Base-by-base conservation (phyloP, 352 stramenopile genomes). In the Globisporangium lucens region DNA sequence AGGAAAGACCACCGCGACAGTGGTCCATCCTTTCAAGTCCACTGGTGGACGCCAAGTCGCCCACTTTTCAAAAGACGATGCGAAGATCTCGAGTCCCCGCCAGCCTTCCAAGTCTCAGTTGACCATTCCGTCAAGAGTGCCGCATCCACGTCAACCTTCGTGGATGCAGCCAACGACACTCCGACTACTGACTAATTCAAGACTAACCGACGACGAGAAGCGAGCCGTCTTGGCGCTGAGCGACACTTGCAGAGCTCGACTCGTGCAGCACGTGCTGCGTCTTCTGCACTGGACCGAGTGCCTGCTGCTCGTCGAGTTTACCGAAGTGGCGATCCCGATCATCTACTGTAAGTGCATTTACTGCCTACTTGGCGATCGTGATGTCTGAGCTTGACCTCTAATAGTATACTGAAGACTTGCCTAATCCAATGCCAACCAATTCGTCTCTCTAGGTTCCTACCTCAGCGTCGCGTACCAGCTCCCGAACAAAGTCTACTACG, bases 201-300 rank as follows among this genome's bases (percentile, higher is more conserved):
- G 30, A 15, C 47, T 65, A 13, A 29, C 27, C 1, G 22, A 60
- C 15, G 47, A 59, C 22, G 30, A 52, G 2, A 66, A 51, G 8
- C 46, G 20, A 22, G 33, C 36, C 9, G 22, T 60, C n/a, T 6
- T 51, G 29, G 22, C 35, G 3, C 47, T 68, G 22, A 46, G 17
- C 20, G 43, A 58, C 17, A 0, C 17, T 3, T 15, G 52, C 53
- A 47, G 29, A 33, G 38, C 1, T 38, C 17, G 22, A 15, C 57
- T 58, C 27, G 53, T 68, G 3, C 63, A 56, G 52, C 24, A 68
- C 15, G 43, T 56, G 27, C 35, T 64, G 0, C 13, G 56, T 0
- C 9, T 73, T 5, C 62, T 76, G 9, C 49, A 68, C 49, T 46
- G 69, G 41, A 56, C 56, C 8, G 67, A 76, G 41, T 76, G 67